phyloP scores from a whole-genome alignment of 1,139 yeast species.

The Candida frijolesensis region DNA sequence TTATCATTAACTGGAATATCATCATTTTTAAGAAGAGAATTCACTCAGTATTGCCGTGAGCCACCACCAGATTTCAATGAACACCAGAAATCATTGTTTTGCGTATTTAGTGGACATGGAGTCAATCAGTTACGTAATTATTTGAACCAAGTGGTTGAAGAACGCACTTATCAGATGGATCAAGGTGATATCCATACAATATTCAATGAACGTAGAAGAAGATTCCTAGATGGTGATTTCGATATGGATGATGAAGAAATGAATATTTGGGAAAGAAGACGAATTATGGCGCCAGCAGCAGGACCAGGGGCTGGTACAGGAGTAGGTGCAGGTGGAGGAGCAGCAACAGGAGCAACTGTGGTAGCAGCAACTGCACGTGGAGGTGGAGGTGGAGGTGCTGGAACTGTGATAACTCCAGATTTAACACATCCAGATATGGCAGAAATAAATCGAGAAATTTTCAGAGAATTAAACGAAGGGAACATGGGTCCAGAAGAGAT shows the following conservation, averaged over 20 bases:
- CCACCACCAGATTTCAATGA: constrained; percentile 94
- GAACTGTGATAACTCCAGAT: constrained; percentile 13
- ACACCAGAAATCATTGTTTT: constrained; percentile 81
- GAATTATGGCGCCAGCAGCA: constrained; percentile 2
- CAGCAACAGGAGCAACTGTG: not conserved
- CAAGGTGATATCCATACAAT: constrained; percentile 41
- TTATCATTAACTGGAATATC: constrained; percentile 86
- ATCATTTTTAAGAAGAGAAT: constrained; percentile 82
- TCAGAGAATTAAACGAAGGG: constrained; percentile 34
- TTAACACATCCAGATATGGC: constrained; percentile 25
- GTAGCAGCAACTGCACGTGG: not conserved
- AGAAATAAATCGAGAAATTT: constrained; percentile 38
- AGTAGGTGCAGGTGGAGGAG: not conserved
- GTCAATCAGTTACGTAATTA: constrained; percentile 72
- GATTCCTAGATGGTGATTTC: constrained; percentile 22
- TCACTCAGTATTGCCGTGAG: constrained; percentile 86
- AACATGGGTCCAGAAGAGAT: constrained; percentile 40
- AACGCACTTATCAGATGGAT: constrained; percentile 42
- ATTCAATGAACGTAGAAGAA: constrained; percentile 36
- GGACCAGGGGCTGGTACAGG: constrained; percentile 1
- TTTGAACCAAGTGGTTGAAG: constrained; percentile 50
- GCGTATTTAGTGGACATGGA: constrained; percentile 93
- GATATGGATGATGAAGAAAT: constrained; percentile 33
- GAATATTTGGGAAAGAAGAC: constrained; percentile 15
- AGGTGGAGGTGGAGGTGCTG: constrained; percentile 1